Base-by-base conservation (phyloP, 2,329 filamentous ascomycete species). In the Sporothrix curviconia region DNA sequence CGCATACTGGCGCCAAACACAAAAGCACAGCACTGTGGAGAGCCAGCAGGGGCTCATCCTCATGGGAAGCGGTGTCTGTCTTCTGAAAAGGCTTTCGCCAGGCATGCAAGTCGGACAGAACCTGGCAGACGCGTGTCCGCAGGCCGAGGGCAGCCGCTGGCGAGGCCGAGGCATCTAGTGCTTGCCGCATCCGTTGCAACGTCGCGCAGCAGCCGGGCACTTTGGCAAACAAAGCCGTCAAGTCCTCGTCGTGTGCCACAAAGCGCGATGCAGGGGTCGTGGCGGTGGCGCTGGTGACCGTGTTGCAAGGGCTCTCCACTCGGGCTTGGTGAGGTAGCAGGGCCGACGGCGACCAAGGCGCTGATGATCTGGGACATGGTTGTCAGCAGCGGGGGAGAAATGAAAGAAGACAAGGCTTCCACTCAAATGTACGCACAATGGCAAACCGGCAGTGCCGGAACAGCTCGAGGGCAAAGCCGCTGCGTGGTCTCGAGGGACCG, bases 391-490 rank as follows among this genome's bases (percentile, higher is more conserved):
- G n/a, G n/a, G n/a, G n/a, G n/a, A n/a, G n/a, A n/a, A n/a, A n/a
- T n/a, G n/a, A n/a, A n/a, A n/a, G n/a, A n/a, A n/a, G n/a, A n/a
- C n/a, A n/a, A n/a, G n/a, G n/a, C n/a, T n/a, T n/a, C n/a, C n/a
- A n/a, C n/a, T n/a, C n/a, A n/a, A n/a, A n/a, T n/a, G n/a, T n/a
- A n/a, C n/a, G n/a, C n/a, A n/a, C n/a, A 25, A 50, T 50, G 5
- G 46, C 46, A 50, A 50, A 50, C 3, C 46, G 46, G 19, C 46
- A 24, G 46, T 50, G 46, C 46, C 19, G 25, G n/a, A 50, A 50
- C 17, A 50, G 28, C 19, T 36, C 46, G 17, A 12, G 46, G 19
- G 11, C 46, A 19, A 50, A 50, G 11, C 46, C 46, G 17, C 11
- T 22, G 7, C 36, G 17, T 3, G 34, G 46, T 14, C 30, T 9